phyloP scores from a whole-genome alignment of 495 filamentous ascomycete genomes.

The Thozetella sp. region DNA sequence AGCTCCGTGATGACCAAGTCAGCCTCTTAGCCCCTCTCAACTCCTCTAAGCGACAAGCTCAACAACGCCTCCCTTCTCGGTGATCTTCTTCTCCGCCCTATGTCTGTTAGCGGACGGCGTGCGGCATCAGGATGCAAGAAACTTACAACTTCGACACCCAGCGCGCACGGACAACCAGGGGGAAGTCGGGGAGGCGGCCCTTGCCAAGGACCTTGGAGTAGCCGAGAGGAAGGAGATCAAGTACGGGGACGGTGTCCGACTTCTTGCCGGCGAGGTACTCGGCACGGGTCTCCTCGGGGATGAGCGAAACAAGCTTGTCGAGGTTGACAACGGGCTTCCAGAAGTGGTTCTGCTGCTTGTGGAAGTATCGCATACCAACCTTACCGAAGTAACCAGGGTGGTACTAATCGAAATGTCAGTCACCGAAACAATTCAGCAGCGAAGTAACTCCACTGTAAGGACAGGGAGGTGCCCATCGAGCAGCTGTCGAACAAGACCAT shows the following conservation, averaged over 20 bases:
- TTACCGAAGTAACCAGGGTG: slow-evolving; percentile 98
- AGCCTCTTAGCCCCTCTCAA: neutral
- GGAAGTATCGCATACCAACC: slow-evolving; percentile 96
- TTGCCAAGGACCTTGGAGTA: slow-evolving; percentile 95
- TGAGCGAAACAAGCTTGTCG: slow-evolving; percentile 82
- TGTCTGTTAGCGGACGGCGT: slow-evolving; percentile 47
- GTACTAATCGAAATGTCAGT: slow-evolving; percentile 44
- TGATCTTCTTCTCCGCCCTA: slow-evolving; percentile 93
- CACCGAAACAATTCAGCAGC: neutral
- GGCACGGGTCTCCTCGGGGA: slow-evolving; percentile 82
- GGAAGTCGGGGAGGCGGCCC: slow-evolving; percentile 83
- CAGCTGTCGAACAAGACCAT: too few species aligned
- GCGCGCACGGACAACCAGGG: slow-evolving; percentile 84
- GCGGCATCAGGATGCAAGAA: neutral
- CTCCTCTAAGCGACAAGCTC: slow-evolving; percentile 82
- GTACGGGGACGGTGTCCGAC: slow-evolving; percentile 81
- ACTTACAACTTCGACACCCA: slow-evolving; percentile 53
- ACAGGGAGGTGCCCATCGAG: too few species aligned
- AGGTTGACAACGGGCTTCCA: slow-evolving; percentile 93
- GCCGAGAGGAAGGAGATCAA: slow-evolving; percentile 88
- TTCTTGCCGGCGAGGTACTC: slow-evolving; percentile 74
- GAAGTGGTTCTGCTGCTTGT: slow-evolving; percentile 85
- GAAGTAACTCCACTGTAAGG: too few species aligned
- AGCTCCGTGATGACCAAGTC: slow-evolving; percentile 4
- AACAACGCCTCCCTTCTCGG: slow-evolving; percentile 86